These are phyloP conservation scores for Hypoxylon sp. DNA, from an alignment of 2,329 filamentous ascomycete genomes.

Conservation along the genomic window DNA sequence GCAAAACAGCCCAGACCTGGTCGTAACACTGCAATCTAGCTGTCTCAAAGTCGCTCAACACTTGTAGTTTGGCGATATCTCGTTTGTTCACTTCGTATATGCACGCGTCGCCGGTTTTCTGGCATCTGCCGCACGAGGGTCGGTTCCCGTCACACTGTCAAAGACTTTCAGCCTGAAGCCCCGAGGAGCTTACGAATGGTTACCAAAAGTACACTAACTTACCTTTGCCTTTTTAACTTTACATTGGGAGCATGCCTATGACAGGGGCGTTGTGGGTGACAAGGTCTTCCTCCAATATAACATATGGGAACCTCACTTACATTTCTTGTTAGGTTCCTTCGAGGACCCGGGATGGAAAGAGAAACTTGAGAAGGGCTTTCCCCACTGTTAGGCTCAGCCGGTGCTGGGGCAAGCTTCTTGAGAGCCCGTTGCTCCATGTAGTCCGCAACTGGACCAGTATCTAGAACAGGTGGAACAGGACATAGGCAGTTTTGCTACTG, in stretches of 20 bases:
- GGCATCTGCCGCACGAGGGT: constrained; percentile 37
- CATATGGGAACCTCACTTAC: constrained; percentile 30
- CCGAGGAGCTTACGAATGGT: not conserved
- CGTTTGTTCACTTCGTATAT: constrained; percentile 42
- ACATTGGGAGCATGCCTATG: constrained; percentile 40
- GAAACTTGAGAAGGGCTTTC: constrained; percentile 19
- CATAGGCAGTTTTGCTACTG: constrained; percentile 16
- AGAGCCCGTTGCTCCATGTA: constrained; percentile 39
- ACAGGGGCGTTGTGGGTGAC: constrained; percentile 28
- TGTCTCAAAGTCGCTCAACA: constrained; percentile 36
- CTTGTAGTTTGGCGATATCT: constrained; percentile 37
- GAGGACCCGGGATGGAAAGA: constrained; percentile 23
- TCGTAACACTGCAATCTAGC: constrained; percentile 35
- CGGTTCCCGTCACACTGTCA: constrained; percentile 40
- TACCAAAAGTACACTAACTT: not conserved
- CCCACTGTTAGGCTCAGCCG: constrained; percentile 14
- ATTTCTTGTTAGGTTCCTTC: constrained; percentile 39
- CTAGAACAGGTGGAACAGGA: not conserved
- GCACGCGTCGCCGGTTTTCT: constrained; percentile 35
- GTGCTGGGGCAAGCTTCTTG: constrained; percentile 42
- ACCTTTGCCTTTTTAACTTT: constrained; percentile 43
- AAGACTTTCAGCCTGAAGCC: constrained; percentile 15
- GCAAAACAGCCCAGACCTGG: constrained; percentile 20
- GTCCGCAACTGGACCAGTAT: constrained; percentile 11
- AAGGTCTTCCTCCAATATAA: constrained; percentile 18